Evolutionary conservation across 192 early-diverging fungal genomes (phyloP), one percentile per base, ranked within the genome.

Genomic region (Coemansia sp.): DNA sequence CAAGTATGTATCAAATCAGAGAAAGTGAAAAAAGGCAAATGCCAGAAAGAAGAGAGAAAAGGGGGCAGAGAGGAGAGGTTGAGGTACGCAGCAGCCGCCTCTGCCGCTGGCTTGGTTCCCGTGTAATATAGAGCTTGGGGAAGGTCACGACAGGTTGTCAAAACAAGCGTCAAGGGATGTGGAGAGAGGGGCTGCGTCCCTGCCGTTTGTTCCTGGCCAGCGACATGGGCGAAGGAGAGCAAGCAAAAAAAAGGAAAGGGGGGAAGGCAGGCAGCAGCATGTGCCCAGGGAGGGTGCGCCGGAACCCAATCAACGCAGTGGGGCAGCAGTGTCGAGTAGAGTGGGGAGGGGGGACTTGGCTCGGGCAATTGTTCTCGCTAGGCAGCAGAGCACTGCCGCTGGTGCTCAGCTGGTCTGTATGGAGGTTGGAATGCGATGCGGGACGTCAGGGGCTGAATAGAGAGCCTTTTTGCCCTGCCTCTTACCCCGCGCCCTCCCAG

Each of bases 331-430:
- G 24, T 51, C 48, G 13, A 51, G 48, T 51, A 51, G 48, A 51
- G 48, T 51, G 48, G 48, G 24, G 23, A 51, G 7, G 20, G n/a
- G 10, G 24, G 48, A 8, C 48, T 51, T 51, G 23, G 48, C 48
- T 26, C 48, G 48, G 48, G 48, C 48, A 51, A 51, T 51, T 51
- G 48, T 51, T 51, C 48, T 51, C 48, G 48, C 48, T 24, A 42
- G 16, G 37, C 42, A 48, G 2, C 45, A 48, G 6, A 23, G 21
- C 45, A 23, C 45, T 28, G 48, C 48, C 48, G 23, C 23, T 9
- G 48, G 24, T 51, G 48, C 48, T 51, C 48, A 51, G 48, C 9
- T 51, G 48, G 48, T 51, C 48, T 51, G 31, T 31, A 31, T 31
- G 31, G 31, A 31, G 31, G 31, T 31, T 31, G 48, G 26, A 26